Evolutionary conservation across 208 protist genomes (phyloP), one percentile per base, ranked within the genome.

Genomic region (Crithidia mellificae): DNA sequence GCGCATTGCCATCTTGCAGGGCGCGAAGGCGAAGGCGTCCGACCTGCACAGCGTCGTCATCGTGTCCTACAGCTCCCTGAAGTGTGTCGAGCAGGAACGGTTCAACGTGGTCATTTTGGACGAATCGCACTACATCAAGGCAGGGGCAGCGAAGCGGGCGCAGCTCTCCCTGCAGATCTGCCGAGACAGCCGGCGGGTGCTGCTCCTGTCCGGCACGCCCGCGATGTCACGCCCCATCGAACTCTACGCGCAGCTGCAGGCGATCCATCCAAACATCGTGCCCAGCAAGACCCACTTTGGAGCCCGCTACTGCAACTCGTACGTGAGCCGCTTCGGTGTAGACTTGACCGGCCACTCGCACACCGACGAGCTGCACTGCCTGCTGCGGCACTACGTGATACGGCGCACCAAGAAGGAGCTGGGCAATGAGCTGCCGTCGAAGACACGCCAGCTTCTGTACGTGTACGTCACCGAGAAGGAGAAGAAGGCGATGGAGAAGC

Each of bases 51-150:
- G 83, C 50, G 85, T 91, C 22, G 80, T 91, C 27, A 93, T 93
- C 73, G 87, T 91, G 44, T 88, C 86, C 22, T 95, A 96, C 68
- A 85, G 78, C 52, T 92, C 84, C 38, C 63, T 94, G 43, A 85
- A 95, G 65, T 84, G 72, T 72, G 68, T 94, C 46, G 68, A 93
- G 68, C 24, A 57, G 6, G 54, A 72, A 2, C 75, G 41, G 19
- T 98, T 97, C 63, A 81, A 87, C 20, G 78, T 97, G 0, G 91
- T 98, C 11, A 96, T 98, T 27, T 71, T 91, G 19, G 98, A 99
- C 82, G 98, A 99, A 84, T 93, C 90, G 12, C 98, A 99, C 86
- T 95, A 90, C 63, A 91, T 99, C 57, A 99, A 99, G 63, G 88
- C 80, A 30, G 74, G 71, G 0, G 90, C 90, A 29, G 63, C 91